A percentile compares a stretch with the other conserved stretches of the same genome.
Evolutionary conservation across 2,329 filamentous ascomycete species (phyloP).

Genomic region (Arachnomyces sp.): DNA sequence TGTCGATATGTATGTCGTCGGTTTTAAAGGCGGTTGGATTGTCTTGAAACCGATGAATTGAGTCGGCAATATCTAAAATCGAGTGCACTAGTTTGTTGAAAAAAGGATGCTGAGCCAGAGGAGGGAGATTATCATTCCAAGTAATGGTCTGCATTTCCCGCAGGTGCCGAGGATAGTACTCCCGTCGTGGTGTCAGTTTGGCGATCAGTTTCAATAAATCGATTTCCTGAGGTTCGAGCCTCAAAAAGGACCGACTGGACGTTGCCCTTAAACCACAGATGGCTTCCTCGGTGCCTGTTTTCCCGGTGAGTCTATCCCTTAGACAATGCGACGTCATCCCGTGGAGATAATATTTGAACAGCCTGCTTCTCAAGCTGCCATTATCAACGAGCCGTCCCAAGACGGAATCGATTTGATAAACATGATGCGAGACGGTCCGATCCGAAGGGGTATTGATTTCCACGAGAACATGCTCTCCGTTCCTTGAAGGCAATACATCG

Average conservation of each 20-base stretch:
- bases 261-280: conserved; percentile 34
- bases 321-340: conserved; percentile 29
- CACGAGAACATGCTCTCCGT: conserved; percentile 29
- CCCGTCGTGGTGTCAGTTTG: conserved; percentile 34
- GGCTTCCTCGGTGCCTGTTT: conserved; percentile 25
- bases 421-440: conserved; percentile 25
- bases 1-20: neutral
- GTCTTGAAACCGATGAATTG: conserved; percentile 6
- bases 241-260: conserved; percentile 41
- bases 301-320: conserved; percentile 26
- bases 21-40: too few relatives aligned
- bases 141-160: conserved; percentile 10
- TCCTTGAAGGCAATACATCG: conserved; percentile 11
- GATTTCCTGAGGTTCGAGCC: conserved; percentile 30
- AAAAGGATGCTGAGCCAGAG: conserved; percentile 8
- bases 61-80: conserved; percentile 8
- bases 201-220: conserved; percentile 33
- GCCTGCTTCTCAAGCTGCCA: conserved; percentile 44
- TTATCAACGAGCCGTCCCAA: conserved; percentile 47
- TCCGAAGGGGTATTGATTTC: conserved; percentile 22
- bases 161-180: conserved; percentile 33
- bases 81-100: conserved; percentile 8
- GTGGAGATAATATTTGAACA: conserved; percentile 39
- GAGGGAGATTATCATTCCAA: conserved; percentile 7
- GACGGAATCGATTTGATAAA: conserved; percentile 43